Evolutionary conservation across 163 green algal genomes (phyloP).

Genomic region (Chloromonas sp.): DNA sequence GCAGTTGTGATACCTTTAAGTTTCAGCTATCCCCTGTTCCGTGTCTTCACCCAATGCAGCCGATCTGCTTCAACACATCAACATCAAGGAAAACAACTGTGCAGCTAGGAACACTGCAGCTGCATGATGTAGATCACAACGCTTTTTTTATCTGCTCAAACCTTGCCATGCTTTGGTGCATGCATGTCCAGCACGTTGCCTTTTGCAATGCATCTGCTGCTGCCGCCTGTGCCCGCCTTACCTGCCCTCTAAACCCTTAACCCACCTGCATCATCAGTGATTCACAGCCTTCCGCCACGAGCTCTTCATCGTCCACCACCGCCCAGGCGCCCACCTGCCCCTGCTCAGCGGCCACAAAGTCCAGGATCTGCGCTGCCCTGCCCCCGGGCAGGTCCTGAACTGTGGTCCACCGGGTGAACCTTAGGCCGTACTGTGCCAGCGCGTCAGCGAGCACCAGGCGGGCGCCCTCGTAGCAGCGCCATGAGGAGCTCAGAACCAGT

Average conservation of each 20-base stretch:
- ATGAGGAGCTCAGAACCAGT: slow-evolving; percentile 10
- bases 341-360: neutral
- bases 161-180: too few relatives aligned
- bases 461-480: slow-evolving; percentile 5
- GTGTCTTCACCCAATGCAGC: too few relatives aligned
- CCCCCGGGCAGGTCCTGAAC: neutral
- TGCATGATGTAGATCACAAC: too few relatives aligned
- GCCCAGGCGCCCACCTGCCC: neutral
- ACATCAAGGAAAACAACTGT: too few relatives aligned
- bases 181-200: neutral
- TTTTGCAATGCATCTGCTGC: neutral
- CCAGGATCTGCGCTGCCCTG: neutral
- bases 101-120: too few relatives aligned
- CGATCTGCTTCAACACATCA: too few relatives aligned
- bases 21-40: too few relatives aligned
- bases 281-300: neutral
- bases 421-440: neutral
- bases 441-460: neutral
- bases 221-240: neutral
- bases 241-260: neutral
- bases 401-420: neutral
- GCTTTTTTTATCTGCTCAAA: too few relatives aligned
- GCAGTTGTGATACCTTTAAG: too few relatives aligned
- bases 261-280: slow-evolving; percentile 1
- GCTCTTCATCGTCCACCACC: neutral